Evolutionary conservation across 495 filamentous ascomycete genomes (phyloP), one percentile per base, ranked within the genome.

Genomic region (Sphaerosporella brunnea): DNA sequence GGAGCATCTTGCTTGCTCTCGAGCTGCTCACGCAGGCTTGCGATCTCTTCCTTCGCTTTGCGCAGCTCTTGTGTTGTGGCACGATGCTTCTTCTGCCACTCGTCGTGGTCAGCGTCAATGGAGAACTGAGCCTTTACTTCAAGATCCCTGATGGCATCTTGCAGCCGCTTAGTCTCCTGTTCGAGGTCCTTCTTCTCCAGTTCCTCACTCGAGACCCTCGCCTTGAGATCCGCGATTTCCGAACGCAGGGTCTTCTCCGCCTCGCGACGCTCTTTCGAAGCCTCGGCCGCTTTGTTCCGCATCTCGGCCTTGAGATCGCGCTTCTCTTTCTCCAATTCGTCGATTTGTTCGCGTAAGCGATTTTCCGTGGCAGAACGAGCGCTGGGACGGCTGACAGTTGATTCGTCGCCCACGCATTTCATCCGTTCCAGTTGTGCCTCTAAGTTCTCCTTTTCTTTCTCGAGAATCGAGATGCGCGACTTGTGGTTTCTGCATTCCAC

Each of bases 151-250:
- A 79, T 69, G 40, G 79, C 71, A 45, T 73, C 72, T 53, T 73
- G 69, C 7, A 82, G 64, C 16, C 71, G 68, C 3, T 71, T 66
- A 10, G 75, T 75, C 54, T 79, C 80, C 44, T 71, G 68, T 48
- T 82, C 76, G 24, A 80, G 80, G 55, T 71, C 76, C 43, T 77
- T 68, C 36, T 76, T 65, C 25, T 79, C 70, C 46, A 73, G 52
- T 53, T 73, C 62, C 43, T 73, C 62, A 66, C 73, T 64, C 53
- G 62, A 51, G 62, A 73, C 61, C 51, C 71, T 67, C 19, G 62
- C 52, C 53, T 76, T 78, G 52, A 78, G 68, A 41, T 77, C 70
- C 16, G 73, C 72, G 46, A 81, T 73, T 16, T 79, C 65, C 18
- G 70, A 62, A 26, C 77, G 71, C 49, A 70, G 71, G 7, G 68